A percentile compares a stretch with the other conserved stretches of the same genome.
phyloP scores from a whole-genome alignment of 2,329 filamentous ascomycete species.

The Colletotrichum zoysiae region DNA sequence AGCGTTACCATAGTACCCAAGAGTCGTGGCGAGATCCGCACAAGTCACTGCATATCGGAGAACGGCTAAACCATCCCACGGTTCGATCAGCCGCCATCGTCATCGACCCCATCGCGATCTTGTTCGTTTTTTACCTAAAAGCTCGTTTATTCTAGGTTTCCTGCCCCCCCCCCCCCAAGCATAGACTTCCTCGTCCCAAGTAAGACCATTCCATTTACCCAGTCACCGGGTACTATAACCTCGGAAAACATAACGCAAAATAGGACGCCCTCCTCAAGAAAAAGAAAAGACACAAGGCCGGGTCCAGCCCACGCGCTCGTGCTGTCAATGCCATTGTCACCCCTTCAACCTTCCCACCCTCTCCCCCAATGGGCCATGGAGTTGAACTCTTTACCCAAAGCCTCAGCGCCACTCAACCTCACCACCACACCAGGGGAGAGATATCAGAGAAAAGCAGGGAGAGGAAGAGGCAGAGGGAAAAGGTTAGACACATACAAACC shows the following conservation, averaged over 20 bases:
- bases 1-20: neutral
- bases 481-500: neutral
- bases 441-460: no score
- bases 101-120: neutral
- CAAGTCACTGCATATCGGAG: neutral
- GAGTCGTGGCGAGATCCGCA: neutral
- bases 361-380: no score
- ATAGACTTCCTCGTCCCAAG: neutral
- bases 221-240: no score
- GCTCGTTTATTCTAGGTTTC: neutral
- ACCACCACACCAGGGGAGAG: no score
- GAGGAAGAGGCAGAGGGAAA: no score
- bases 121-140: neutral
- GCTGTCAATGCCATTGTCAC: constrained; percentile 1
- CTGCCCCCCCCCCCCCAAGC: no score
- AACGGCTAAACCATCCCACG: no score
- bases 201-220: no score
- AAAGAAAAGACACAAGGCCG: no score
- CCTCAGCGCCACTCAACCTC: no score
- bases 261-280: no score
- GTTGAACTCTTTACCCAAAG: neutral
- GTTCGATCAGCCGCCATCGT: neutral
- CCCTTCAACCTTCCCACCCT: neutral
- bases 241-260: no score
- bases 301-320: neutral